Conservation (phyloP, 352 stramenopile species). For the Phytophthora pini region DNA sequence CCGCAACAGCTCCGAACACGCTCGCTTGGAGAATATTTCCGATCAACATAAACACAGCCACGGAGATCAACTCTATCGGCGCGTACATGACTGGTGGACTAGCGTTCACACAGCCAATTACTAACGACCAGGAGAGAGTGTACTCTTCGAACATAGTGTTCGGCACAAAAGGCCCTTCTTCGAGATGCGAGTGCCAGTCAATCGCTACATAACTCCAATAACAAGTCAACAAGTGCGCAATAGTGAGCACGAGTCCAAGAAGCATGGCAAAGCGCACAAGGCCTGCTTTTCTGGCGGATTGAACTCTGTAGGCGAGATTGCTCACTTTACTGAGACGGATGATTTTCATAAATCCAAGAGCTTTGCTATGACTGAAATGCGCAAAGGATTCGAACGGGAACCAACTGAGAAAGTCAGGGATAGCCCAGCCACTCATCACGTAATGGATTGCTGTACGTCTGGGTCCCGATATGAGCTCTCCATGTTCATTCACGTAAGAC, state of each 20-base stretch:
- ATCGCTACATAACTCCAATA: conserved; percentile 65
- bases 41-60: conserved; percentile 71
- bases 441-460: conserved; percentile 55
- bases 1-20: conserved; percentile 71
- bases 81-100: conserved; percentile 66
- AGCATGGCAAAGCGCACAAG: conserved; percentile 60
- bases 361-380: conserved; percentile 36
- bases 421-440: conserved; percentile 55
- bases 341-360: conserved; percentile 64
- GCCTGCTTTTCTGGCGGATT: conserved; percentile 69
- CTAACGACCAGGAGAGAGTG: conserved; percentile 57
- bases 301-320: conserved; percentile 53
- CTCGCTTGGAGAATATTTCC: conserved; percentile 72
- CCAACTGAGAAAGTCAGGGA: conserved; percentile 71
- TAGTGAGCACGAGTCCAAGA: conserved; percentile 55
- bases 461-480: conserved; percentile 58
- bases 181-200: conserved; percentile 50
- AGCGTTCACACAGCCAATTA: conserved; percentile 69
- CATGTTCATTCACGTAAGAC: conserved; percentile 55
- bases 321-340: conserved; percentile 73
- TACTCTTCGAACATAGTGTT: conserved; percentile 49
- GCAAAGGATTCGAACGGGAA: conserved; percentile 64
- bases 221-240: conserved; percentile 61
- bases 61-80: conserved; percentile 51
- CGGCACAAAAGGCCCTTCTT: conserved; percentile 35